A percentile compares a stretch with the other conserved stretches of the same genome.
phyloP scores from a whole-genome alignment of 257 asterid species.

The Coffea canephora region DNA sequence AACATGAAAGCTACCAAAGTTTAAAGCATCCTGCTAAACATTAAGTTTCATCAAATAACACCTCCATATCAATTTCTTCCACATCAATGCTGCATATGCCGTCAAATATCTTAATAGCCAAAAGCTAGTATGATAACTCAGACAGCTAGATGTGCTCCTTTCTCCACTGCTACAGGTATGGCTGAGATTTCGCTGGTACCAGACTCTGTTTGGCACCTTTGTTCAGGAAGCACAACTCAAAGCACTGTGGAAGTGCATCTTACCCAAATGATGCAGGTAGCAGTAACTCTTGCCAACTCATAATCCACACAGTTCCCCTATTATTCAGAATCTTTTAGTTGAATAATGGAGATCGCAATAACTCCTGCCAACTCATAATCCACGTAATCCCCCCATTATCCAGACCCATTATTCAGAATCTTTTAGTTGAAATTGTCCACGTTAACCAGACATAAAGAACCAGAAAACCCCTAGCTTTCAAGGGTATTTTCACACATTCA shows the following conservation, averaged over 20 bases:
- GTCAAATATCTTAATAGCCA: neutral
- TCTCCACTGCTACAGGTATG: neutral
- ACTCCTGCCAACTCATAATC: too few relatives aligned
- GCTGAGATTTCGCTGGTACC: neutral
- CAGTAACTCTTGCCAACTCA: neutral
- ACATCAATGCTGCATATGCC: neutral
- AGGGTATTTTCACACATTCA: neutral
- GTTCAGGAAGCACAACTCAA: neutral
- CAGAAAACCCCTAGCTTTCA: neutral
- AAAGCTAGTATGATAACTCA: neutral
- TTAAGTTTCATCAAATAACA: neutral
- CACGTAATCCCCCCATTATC: too few relatives aligned
- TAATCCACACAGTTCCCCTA: neutral
- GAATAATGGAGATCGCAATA: too few relatives aligned
- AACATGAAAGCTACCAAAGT: neutral
- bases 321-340: too few relatives aligned
- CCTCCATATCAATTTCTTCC: neutral
- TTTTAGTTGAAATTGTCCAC: neutral
- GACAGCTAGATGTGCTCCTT: neutral
- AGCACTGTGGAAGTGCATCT: neutral
- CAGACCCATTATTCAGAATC: too few relatives aligned
- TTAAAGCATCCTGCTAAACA: neutral
- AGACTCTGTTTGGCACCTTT: neutral
- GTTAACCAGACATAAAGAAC: neutral
- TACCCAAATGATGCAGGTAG: neutral